phyloP scores from a whole-genome alignment of 768 basidiomycete species.

The Phanerochaete sordida region DNA sequence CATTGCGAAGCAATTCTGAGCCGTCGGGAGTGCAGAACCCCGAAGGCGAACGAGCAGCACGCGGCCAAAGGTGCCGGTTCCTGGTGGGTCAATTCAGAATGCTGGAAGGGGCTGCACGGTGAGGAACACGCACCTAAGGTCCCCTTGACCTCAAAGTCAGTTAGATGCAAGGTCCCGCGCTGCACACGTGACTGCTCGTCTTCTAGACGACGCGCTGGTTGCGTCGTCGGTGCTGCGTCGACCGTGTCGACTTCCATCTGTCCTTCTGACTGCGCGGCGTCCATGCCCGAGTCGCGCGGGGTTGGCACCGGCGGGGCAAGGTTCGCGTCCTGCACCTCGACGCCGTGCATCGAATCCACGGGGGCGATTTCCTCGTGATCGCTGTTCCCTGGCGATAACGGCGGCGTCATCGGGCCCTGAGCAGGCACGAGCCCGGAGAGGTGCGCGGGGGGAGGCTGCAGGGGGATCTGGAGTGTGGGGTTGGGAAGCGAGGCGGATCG shows the following conservation, averaged over 20 bases:
- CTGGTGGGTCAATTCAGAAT: conserved; percentile 33
- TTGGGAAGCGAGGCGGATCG: conserved; percentile 26
- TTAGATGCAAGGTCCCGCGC: conserved; percentile 56
- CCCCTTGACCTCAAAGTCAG: conserved; percentile 80
- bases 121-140: conserved; percentile 53
- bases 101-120: background rate
- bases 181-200: conserved; percentile 64
- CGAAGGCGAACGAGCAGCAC: conserved; percentile 87
- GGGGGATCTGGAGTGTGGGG: conserved; percentile 10
- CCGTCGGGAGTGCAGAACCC: conserved; percentile 38
- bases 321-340: background rate
- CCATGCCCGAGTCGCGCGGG: background rate
- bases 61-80: conserved; percentile 94
- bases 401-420: conserved; percentile 68
- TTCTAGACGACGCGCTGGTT: conserved; percentile 60
- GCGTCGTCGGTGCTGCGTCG: conserved; percentile 20
- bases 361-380: conserved; percentile 40
- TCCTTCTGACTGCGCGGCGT: conserved; percentile 14
- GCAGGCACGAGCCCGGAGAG: conserved; percentile 43
- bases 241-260: conserved; percentile 23
- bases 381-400: conserved; percentile 57
- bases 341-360: conserved; percentile 32
- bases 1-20: conserved; percentile 74
- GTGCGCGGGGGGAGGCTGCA: conserved; percentile 12
- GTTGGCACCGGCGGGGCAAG: background rate